Evolutionary conservation across 345 rosid species (phyloP).

Genomic region (Lumnitzera littorea): DNA sequence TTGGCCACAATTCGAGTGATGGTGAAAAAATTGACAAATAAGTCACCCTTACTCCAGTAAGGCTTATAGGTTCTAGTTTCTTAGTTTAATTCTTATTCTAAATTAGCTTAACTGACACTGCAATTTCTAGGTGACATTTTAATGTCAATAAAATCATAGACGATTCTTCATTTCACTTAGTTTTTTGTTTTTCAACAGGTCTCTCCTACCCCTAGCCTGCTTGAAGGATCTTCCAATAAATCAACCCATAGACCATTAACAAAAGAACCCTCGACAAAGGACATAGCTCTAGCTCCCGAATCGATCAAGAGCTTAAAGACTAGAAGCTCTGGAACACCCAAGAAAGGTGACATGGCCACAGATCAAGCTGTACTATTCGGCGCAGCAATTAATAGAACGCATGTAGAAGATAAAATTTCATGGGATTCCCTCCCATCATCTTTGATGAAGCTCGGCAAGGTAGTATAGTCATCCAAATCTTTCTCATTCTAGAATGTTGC

Average conservation of each 20-base stretch:
- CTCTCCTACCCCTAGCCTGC: conserved; percentile 18
- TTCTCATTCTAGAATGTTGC: neutral
- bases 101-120: too few species aligned
- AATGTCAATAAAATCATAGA: neutral
- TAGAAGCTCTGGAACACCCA: conserved; percentile 18
- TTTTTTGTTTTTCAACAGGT: conserved; percentile 17
- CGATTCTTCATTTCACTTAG: neutral
- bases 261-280: conserved; percentile 29
- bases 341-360: conserved; percentile 16
- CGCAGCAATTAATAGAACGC: conserved; percentile 12
- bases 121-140: neutral
- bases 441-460: conserved; percentile 57
- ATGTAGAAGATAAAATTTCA: conserved; percentile 26
- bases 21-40: too few species aligned
- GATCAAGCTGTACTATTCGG: conserved; percentile 11
- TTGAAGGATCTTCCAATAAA: conserved; percentile 23
- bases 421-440: conserved; percentile 54
- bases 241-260: conserved; percentile 20
- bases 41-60: too few species aligned
- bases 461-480: conserved; percentile 2
- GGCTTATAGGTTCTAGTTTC: too few species aligned
- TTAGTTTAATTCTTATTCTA: too few species aligned
- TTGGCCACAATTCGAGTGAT: too few species aligned
- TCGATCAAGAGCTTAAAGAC: conserved; percentile 17
- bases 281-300: conserved; percentile 17